Evolutionary conservation across 148 eudicot genomes (phyloP).

Genomic region (Chenopodium suecicum): DNA sequence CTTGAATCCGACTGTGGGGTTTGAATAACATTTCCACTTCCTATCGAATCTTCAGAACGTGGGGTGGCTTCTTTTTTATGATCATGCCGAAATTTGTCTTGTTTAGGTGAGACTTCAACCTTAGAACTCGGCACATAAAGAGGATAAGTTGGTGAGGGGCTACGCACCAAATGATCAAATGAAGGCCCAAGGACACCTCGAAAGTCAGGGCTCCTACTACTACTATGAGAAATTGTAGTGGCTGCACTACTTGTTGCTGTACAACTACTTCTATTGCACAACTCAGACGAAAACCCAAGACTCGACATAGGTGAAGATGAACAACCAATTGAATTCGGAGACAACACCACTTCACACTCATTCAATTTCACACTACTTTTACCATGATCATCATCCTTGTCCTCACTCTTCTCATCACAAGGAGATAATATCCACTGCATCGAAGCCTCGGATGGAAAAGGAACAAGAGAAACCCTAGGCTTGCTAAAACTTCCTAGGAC

Average conservation of each 20-base stretch:
- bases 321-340: slow-evolving; percentile 11
- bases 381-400: slow-evolving; percentile 17
- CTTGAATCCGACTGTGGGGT: slow-evolving; percentile 61
- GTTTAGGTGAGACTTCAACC: slow-evolving; percentile 25
- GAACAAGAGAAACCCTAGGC: slow-evolving; percentile 40
- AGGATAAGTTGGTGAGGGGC: slow-evolving; percentile 26
- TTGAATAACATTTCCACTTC: slow-evolving; percentile 59
- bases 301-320: slow-evolving; percentile 41
- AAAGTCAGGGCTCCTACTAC: slow-evolving; percentile 31
- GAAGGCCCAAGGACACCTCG: slow-evolving; percentile 36
- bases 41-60: slow-evolving; percentile 33
- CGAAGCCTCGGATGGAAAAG: slow-evolving; percentile 65
- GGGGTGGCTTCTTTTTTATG: slow-evolving; percentile 32
- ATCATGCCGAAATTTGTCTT: slow-evolving; percentile 20
- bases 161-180: slow-evolving; percentile 28
- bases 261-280: slow-evolving; percentile 27
- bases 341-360: slow-evolving; percentile 2
- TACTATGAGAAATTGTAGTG: slow-evolving; percentile 18
- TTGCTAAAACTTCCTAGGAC: slow-evolving; percentile 12
- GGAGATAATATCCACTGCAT: slow-evolving; percentile 66
- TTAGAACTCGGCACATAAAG: slow-evolving; percentile 17
- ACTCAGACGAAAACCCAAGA: slow-evolving; percentile 32
- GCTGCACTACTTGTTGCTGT: slow-evolving; percentile 25
- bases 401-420: slow-evolving; percentile 32
- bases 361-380: slow-evolving; percentile 16